Evolutionary conservation across 768 basidiomycete species (phyloP).

Genomic region (Boletellus sp.): DNA sequence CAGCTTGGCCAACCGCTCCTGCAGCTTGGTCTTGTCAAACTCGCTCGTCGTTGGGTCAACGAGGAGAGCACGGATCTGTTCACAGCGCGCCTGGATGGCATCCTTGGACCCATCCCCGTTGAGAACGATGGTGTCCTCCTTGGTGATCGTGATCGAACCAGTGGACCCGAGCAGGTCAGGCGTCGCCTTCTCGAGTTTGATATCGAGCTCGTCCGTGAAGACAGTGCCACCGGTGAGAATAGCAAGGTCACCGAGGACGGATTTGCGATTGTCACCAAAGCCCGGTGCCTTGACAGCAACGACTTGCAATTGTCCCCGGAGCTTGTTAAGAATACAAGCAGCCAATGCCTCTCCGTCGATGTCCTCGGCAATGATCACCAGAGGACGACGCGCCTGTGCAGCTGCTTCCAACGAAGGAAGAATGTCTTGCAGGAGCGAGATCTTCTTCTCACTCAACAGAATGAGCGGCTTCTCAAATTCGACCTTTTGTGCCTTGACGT

Average conservation of each 20-base stretch:
- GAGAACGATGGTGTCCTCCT: conserved; percentile 95
- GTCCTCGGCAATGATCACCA: conserved; percentile 97
- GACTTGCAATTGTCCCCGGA: conserved; percentile 94
- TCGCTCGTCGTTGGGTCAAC: conserved; percentile 83
- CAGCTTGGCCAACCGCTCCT: conserved; percentile 95
- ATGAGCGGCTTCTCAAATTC: conserved; percentile 97
- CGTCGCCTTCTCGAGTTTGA: conserved; percentile 92
- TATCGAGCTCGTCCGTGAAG: conserved; percentile 94
- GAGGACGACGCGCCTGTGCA: conserved; percentile 79
- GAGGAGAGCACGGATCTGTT: conserved; percentile 87
- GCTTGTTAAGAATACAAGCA: conserved; percentile 98
- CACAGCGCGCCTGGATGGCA: conserved; percentile 87
- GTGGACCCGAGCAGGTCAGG: conserved; percentile 87
- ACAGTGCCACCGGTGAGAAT: conserved; percentile 98
- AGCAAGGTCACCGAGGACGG: conserved; percentile 92
- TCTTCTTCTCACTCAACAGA: conserved; percentile 97
- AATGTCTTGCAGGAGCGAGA: conserved; percentile 90
- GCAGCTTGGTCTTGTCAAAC: conserved; percentile 91
- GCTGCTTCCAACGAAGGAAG: conserved; percentile 85
- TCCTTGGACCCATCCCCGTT: conserved; percentile 93
- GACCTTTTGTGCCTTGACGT: conserved; percentile 93
- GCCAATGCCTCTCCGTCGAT: conserved; percentile 97
- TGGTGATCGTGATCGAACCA: conserved; percentile 90
- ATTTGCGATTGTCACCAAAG: conserved; percentile 99
- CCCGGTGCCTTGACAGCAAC: conserved; percentile 95